Evolutionary conservation across 257 asterid species (phyloP), one percentile per base, ranked within the genome.

Genomic region (Nicotiana tabacum): DNA sequence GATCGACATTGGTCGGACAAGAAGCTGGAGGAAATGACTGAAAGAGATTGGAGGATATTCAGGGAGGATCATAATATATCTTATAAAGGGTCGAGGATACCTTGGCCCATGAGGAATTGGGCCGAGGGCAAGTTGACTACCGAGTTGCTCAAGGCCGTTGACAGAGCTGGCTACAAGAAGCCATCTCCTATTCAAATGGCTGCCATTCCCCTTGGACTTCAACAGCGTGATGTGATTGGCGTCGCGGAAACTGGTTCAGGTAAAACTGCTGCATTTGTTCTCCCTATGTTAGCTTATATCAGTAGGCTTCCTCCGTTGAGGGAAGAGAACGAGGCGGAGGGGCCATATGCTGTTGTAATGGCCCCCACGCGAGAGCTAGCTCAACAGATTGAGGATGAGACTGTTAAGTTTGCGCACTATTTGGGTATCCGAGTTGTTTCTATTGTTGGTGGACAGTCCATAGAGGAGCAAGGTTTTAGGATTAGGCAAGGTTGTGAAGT

Each of bases 61-160:
- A 81, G 85, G 81, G 89, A 86, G 61, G 87, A 86, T 78, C 82
- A 72, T 32, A 72, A 72, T 72, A 72, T 72, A 72, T 72, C 78
- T 2, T 90, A 90, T 86, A 89, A 90, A 88, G 93, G 93, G 68
- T 88, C 90, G 11, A 86, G 90, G 87, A 87, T 88, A 80, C 92
- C 92, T 64, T 87, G 92, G 27, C 93, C 90, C 53, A 90, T 88
- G 93, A 88, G 93, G 83, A 87, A 85, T 83, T 90, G 93, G 93
- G 83, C 2, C 0, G 93, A 90, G 86, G 88, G 93, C 88, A 87
- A 82, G 82, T 67, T 90, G 82, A 83, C 70, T 82, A 8, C 77
- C 2, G 91, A 90, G 83, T 82, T 90, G 89, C 87, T 88, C 21
- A 86, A 77, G 82, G 85, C 89, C 10, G 89, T 86, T 43, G 85